A percentile compares a stretch with the other conserved stretches of the same genome.
phyloP scores from a whole-genome alignment of 257 asterid species.

The Fraxinus cuspidata region DNA sequence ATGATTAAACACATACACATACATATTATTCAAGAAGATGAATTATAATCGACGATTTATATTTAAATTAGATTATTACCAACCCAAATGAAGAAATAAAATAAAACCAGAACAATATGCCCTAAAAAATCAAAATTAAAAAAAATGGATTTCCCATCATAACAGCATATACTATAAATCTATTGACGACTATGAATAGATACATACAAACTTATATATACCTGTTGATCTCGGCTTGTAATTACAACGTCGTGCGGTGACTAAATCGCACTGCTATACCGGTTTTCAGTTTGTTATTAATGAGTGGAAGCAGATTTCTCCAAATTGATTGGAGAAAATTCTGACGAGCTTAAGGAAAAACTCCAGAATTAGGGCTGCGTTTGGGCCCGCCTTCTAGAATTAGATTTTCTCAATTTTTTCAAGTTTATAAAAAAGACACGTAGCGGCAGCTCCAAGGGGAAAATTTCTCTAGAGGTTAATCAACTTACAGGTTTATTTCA shows the following conservation, averaged over 20 bases:
- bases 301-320: neutral
- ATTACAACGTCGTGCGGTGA: neutral
- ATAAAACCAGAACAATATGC: neutral
- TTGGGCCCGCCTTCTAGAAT: neutral
- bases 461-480: too few species aligned
- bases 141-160: neutral
- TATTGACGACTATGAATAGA: neutral
- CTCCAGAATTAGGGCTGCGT: conserved; percentile 16
- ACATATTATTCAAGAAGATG: too few species aligned
- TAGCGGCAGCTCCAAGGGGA: neutral
- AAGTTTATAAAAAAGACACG: neutral
- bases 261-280: neutral
- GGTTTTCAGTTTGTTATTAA: neutral
- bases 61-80: too few species aligned
- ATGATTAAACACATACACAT: neutral
- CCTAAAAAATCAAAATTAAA: too few species aligned
- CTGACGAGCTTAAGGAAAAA: conserved; percentile 1
- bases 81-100: neutral
- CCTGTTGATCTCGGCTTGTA: conserved; percentile 24
- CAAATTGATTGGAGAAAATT: conserved; percentile 28
- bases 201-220: neutral
- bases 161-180: neutral
- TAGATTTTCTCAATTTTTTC: too few species aligned
- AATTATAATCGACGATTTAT: neutral
- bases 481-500: too few species aligned